Evolutionary conservation across 2,329 filamentous ascomycete species (phyloP).

Genomic region (Myriosclerotinia curreyana): DNA sequence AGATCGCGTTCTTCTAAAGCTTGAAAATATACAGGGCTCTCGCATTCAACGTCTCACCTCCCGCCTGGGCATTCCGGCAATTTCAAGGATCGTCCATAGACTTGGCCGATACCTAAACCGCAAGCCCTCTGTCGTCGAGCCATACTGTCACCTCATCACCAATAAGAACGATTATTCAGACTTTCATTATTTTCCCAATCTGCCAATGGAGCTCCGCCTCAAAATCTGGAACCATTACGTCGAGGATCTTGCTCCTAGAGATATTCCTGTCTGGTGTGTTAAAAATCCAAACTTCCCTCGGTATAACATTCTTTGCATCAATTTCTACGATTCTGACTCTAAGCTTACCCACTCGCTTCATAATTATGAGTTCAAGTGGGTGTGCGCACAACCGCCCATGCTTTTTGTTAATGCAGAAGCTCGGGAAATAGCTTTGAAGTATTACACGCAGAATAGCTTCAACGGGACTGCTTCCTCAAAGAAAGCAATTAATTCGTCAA

Average conservation of each 20-base stretch:
- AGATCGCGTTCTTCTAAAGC: neutral
- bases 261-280: constrained; percentile 3
- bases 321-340: neutral
- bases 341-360: neutral
- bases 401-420: constrained; percentile 2
- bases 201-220: constrained; percentile 5
- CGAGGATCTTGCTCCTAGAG: neutral
- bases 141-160: neutral
- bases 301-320: neutral
- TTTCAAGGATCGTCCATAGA: neutral
- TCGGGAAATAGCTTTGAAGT: neutral
- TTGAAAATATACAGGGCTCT: neutral
- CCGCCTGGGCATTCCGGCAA: neutral
- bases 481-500: neutral
- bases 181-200: neutral
- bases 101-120: neutral
- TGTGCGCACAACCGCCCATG: neutral
- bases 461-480: neutral
- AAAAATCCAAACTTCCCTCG: neutral
- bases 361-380: neutral
- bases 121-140: neutral
- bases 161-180: neutral
- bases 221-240: constrained; percentile 2
- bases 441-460: constrained; percentile 1
- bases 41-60: neutral